These are phyloP conservation scores for Aspergillus leporis DNA, from an alignment of 495 filamentous ascomycete genomes.

Conservation along the genomic window DNA sequence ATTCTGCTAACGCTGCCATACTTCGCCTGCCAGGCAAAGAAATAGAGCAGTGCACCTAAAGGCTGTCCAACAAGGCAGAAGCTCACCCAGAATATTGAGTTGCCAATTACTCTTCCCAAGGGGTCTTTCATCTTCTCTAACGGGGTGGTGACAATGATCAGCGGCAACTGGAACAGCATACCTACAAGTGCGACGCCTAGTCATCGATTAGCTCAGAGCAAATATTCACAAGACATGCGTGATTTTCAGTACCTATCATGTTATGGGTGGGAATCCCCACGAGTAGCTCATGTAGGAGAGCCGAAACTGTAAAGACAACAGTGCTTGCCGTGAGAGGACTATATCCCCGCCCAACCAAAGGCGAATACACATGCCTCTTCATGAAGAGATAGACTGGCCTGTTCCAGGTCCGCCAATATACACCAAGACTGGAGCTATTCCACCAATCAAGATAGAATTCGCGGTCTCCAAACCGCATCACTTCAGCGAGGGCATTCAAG, in stretches of 20 bases:
- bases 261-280: slow-evolving; percentile 97
- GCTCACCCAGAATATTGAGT: slow-evolving; percentile 91
- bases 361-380: slow-evolving; percentile 87
- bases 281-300: slow-evolving; percentile 84
- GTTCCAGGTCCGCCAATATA: slow-evolving; percentile 97
- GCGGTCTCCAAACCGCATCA: slow-evolving; percentile 86
- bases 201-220: slow-evolving; percentile 14
- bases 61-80: slow-evolving; percentile 96
- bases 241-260: slow-evolving; percentile 65
- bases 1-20: slow-evolving; percentile 71
- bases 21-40: slow-evolving; percentile 98
- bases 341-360: slow-evolving; percentile 80
- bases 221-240: background rate
- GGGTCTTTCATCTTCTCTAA: slow-evolving; percentile 76
- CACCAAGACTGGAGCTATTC: slow-evolving; percentile 83
- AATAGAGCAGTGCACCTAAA: slow-evolving; percentile 84
- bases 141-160: slow-evolving; percentile 77
- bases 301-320: slow-evolving; percentile 82
- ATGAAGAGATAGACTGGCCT: slow-evolving; percentile 96
- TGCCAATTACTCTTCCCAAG: slow-evolving; percentile 75
- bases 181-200: slow-evolving; percentile 86
- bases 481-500: slow-evolving; percentile 87
- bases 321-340: slow-evolving; percentile 64
- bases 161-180: slow-evolving; percentile 89
- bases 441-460: slow-evolving; percentile 98